These are phyloP conservation scores for Pseudogymnoascus sp. DNA, from an alignment of 2,329 filamentous ascomycete species.

Conservation along the genomic window DNA sequence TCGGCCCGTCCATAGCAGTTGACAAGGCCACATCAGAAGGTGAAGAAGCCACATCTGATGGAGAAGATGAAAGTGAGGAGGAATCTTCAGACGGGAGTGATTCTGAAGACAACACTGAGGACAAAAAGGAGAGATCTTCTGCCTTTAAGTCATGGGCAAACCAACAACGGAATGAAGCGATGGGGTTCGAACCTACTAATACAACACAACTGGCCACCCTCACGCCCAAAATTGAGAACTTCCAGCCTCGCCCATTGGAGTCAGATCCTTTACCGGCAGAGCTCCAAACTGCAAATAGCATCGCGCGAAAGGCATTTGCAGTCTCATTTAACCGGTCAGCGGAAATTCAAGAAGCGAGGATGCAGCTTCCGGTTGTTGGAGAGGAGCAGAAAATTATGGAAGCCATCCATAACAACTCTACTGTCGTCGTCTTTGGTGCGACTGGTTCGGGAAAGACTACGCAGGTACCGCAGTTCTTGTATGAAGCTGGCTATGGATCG, in stretches of 20 bases:
- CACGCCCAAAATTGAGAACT: constrained; percentile 48
- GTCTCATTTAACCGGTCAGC: constrained; percentile 61
- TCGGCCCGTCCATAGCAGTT: constrained; percentile 15
- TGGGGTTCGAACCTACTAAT: constrained; percentile 52
- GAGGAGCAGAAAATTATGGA: constrained; percentile 99
- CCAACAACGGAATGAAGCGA: constrained; percentile 72
- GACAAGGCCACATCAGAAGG: constrained; percentile 11
- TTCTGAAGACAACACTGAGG: constrained; percentile 26
- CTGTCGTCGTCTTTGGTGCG: constrained; percentile 85
- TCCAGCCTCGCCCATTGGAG: constrained; percentile 58
- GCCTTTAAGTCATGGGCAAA: constrained; percentile 94
- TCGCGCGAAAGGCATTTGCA: constrained; percentile 63
- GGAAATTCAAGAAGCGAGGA: constrained; percentile 68
- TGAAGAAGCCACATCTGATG: constrained; percentile 20
- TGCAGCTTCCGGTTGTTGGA: constrained; percentile 80
- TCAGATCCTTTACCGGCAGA: constrained; percentile 63
- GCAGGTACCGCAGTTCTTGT: constrained; percentile 92
- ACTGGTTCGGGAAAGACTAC: constrained; percentile 98
- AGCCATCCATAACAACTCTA: constrained; percentile 82
- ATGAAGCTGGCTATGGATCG: constrained; percentile 84
- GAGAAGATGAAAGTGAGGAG: constrained; percentile 16
- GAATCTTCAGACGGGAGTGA: constrained; percentile 24
- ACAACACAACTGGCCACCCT: constrained; percentile 28
- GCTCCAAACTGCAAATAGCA: constrained; percentile 49
- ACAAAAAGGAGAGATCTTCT: constrained; percentile 37